Conservation (phyloP, 2,329 filamentous ascomycete species). For the Alternaria sp. region DNA sequence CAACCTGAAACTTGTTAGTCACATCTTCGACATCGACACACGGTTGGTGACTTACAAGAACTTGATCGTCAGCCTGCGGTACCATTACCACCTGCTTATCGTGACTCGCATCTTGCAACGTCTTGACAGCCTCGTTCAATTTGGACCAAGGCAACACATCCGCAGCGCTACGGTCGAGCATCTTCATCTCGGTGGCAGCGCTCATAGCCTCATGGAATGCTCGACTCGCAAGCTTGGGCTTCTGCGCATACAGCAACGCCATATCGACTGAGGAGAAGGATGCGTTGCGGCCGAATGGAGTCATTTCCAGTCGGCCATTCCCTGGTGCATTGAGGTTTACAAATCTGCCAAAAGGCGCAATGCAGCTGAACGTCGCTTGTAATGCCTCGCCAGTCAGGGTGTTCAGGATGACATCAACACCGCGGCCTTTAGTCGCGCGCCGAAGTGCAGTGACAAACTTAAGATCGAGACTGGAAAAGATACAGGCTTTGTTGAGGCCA, state of each 20-base stretch:
- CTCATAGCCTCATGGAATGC: constrained; percentile 12
- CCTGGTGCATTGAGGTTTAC: constrained; percentile 21
- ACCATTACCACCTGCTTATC: constrained; percentile 10
- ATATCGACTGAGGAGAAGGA: constrained; percentile 20
- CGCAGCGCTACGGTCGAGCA: background rate
- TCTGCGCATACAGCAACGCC: constrained; percentile 2
- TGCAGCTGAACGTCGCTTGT: constrained; percentile 52
- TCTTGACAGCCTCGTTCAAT: constrained; percentile 16
- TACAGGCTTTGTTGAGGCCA: constrained; percentile 21
- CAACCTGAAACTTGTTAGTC: constrained; percentile 4
- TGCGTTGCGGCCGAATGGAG: constrained; percentile 17
- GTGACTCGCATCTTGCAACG: constrained; percentile 16
- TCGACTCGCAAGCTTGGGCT: constrained; percentile 1
- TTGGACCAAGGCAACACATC: constrained; percentile 7
- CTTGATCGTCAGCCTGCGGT: background rate
- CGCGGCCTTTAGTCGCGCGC: constrained; percentile 23
- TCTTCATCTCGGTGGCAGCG: background rate
- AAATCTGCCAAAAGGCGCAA: constrained; percentile 44
- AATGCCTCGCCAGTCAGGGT: constrained; percentile 33
- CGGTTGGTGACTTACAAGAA: constrained; percentile 1
- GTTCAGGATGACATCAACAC: constrained; percentile 44
- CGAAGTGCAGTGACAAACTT: constrained; percentile 24
- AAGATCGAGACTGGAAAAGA: constrained; percentile 32
- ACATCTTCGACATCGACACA: background rate
- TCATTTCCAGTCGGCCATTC: constrained; percentile 24